Percentiles rank a stretch among this genome's conserved stretches.
phyloP scores from a whole-genome alignment of 2,329 filamentous ascomycete species.

The Zymoseptoria passerinii region DNA sequence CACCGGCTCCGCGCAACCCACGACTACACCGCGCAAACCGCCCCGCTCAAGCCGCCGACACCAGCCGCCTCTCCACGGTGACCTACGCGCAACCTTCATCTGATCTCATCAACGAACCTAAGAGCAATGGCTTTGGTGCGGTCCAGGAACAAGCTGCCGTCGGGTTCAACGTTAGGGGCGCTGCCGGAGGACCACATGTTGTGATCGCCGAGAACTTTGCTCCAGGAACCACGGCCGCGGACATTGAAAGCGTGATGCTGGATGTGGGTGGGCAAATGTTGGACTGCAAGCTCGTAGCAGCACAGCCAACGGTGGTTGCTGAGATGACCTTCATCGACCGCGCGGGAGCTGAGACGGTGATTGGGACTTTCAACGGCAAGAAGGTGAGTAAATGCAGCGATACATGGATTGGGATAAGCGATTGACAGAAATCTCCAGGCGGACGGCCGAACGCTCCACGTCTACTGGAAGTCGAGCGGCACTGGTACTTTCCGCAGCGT shows the following conservation, averaged over 20 bases:
- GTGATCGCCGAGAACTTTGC: constrained; percentile 77
- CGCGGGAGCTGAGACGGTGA: constrained; percentile 65
- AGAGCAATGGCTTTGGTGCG: constrained; percentile 18
- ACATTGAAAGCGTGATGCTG: constrained; percentile 70
- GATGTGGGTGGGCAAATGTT: constrained; percentile 55
- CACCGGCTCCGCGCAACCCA: constrained; percentile 13
- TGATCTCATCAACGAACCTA: constrained; percentile 20
- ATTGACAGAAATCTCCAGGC: constrained; percentile 43
- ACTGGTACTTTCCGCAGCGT: neutral
- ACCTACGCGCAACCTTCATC: constrained; percentile 32
- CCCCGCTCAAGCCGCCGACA: constrained; percentile 8
- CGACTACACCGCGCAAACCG: constrained; percentile 13
- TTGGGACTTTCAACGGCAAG: constrained; percentile 69
- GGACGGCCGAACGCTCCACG: constrained; percentile 64
- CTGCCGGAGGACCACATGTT: constrained; percentile 55
- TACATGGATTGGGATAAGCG: neutral
- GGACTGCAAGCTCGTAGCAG: constrained; percentile 60
- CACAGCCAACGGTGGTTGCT: constrained; percentile 63
- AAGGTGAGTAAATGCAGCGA: constrained; percentile 46
- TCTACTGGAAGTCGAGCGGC: constrained; percentile 42
- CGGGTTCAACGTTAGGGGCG: constrained; percentile 64
- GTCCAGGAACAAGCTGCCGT: constrained; percentile 7
- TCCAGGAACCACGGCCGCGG: constrained; percentile 68
- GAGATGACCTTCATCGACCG: constrained; percentile 68
- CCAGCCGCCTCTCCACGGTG: constrained; percentile 35